phyloP scores from a whole-genome alignment of 2,329 filamentous ascomycete genomes.

The Cercospora janseana region DNA sequence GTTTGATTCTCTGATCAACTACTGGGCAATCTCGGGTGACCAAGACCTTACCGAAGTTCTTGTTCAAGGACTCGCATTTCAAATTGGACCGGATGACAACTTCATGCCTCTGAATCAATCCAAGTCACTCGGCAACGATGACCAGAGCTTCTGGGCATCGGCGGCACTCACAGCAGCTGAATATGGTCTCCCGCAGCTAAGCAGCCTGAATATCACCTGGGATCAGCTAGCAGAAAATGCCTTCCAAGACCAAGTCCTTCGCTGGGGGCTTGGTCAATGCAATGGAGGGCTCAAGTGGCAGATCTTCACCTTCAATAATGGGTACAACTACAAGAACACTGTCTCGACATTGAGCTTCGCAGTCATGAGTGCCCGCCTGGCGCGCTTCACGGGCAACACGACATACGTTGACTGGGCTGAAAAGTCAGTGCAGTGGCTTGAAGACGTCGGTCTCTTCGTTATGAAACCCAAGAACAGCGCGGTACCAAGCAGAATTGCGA shows the following conservation, averaged over 20 bases:
- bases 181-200: conserved; percentile 61
- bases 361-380: conserved; percentile 64
- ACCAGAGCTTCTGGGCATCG: conserved; percentile 75
- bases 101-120: conserved; percentile 55
- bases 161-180: conserved; percentile 78
- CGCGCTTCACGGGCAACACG: conserved; percentile 39
- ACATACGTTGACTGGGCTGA: conserved; percentile 67
- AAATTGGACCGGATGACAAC: conserved; percentile 59
- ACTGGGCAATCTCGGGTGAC: conserved; percentile 66
- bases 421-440: conserved; percentile 65
- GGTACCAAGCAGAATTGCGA: conserved; percentile 37
- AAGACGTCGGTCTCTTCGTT: conserved; percentile 57
- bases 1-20: conserved; percentile 68
- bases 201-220: conserved; percentile 50
- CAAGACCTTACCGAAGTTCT: conserved; percentile 60
- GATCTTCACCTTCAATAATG: conserved; percentile 73
- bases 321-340: conserved; percentile 79
- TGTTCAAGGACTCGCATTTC: conserved; percentile 58
- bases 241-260: conserved; percentile 70
- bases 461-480: neutral
- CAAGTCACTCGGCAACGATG: conserved; percentile 49
- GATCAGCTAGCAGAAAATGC: conserved; percentile 68
- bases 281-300: conserved; percentile 80
- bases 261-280: conserved; percentile 68
- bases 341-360: conserved; percentile 82